Evolutionary conservation across 2,329 filamentous ascomycete species (phyloP).

Genomic region (Xylaria hypoxylon): DNA sequence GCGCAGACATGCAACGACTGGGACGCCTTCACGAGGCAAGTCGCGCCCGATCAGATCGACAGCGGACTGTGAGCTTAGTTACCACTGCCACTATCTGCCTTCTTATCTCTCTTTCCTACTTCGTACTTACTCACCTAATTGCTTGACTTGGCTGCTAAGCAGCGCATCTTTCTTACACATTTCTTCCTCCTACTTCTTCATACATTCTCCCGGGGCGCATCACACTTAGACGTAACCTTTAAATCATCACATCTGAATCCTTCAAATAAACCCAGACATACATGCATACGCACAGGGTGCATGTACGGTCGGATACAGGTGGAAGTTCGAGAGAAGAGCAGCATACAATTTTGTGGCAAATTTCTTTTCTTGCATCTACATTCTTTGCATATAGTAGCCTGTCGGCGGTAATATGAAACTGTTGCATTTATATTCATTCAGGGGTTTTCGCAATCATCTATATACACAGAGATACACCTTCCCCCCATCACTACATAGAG

Average conservation of each 20-base stretch:
- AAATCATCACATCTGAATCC: neutral
- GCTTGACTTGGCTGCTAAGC: neutral
- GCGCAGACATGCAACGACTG: constrained; percentile 55
- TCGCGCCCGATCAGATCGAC: constrained; percentile 53
- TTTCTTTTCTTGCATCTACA: neutral
- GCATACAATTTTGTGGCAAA: neutral
- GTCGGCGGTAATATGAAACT: constrained; percentile 3
- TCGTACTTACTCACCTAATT: neutral
- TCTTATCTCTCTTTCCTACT: neutral
- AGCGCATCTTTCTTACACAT: neutral
- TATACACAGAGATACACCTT: neutral
- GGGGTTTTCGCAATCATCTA: neutral
- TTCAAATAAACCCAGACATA: too few species aligned
- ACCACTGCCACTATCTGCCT: too few species aligned
- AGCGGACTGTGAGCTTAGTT: constrained; percentile 51
- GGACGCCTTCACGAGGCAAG: constrained; percentile 52
- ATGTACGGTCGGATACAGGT: neutral
- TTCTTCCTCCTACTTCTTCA: neutral
- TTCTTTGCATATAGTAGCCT: constrained; percentile 22
- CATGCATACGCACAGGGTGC: too few species aligned
- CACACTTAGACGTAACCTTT: neutral
- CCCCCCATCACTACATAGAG: neutral
- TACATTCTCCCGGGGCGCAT: neutral
- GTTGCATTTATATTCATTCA: constrained; percentile 1
- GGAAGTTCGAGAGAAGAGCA: neutral